phyloP scores from a whole-genome alignment of 768 basidiomycete genomes.

The Imleria badia region DNA sequence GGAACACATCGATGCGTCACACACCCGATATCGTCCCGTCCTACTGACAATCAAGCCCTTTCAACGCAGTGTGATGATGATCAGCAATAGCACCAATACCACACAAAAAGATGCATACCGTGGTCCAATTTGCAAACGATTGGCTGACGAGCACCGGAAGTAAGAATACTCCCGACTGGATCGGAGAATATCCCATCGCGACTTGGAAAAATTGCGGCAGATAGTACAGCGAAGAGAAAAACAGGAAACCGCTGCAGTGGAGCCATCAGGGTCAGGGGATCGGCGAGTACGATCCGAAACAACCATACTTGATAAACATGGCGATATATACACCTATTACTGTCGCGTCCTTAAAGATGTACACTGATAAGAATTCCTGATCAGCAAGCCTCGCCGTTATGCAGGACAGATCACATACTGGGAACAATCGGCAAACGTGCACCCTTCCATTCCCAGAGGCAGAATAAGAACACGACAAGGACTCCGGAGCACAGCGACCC shows the following conservation, averaged over 20 bases:
- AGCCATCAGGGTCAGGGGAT: background rate
- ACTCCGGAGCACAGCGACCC: slow-evolving; percentile 58
- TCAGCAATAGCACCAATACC: background rate
- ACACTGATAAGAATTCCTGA: slow-evolving; percentile 42
- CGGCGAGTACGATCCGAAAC: background rate
- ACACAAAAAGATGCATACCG: slow-evolving; percentile 37
- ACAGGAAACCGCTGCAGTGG: slow-evolving; percentile 50
- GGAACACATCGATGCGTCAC: slow-evolving; percentile 1
- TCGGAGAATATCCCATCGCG: slow-evolving; percentile 62
- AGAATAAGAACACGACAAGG: slow-evolving; percentile 54
- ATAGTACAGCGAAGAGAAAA: slow-evolving; percentile 66
- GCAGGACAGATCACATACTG: slow-evolving; percentile 38
- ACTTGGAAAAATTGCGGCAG: slow-evolving; percentile 78
- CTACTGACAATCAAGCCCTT: slow-evolving; percentile 62
- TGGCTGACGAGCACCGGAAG: slow-evolving; percentile 69
- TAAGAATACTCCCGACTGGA: slow-evolving; percentile 62
- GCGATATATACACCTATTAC: slow-evolving; percentile 67
- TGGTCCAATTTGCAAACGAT: slow-evolving; percentile 53
- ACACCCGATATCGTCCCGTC: slow-evolving; percentile 62
- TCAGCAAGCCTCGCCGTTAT: background rate
- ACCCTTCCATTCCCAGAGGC: slow-evolving; percentile 71
- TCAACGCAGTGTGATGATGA: no score
- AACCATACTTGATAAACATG: slow-evolving; percentile 63
- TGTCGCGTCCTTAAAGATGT: slow-evolving; percentile 67
- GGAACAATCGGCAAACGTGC: slow-evolving; percentile 73